Conservation (phyloP, 495 filamentous ascomycete species). For the Talaromyces thailandensis region DNA sequence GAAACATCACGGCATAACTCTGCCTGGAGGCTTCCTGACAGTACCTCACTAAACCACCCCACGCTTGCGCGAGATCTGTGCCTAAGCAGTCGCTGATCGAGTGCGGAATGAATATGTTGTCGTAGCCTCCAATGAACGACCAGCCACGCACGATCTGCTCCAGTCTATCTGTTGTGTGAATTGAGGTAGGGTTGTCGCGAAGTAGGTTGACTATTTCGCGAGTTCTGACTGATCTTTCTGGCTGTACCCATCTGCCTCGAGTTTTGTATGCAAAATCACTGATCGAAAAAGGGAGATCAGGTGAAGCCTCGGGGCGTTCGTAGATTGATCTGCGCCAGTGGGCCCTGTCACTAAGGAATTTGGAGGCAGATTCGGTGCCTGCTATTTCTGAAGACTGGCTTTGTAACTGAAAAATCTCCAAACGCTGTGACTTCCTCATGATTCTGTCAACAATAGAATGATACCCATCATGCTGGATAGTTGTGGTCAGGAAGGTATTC, state of each 20-base stretch:
- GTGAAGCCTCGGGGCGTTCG: constrained; percentile 17
- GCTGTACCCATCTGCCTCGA: constrained; percentile 6
- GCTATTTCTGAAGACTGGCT: background rate
- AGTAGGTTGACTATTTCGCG: constrained; percentile 21
- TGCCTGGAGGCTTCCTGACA: constrained; percentile 9
- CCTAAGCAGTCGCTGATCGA: constrained; percentile 22
- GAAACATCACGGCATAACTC: constrained; percentile 31
- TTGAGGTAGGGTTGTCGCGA: constrained; percentile 12
- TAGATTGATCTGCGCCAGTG: constrained; percentile 27
- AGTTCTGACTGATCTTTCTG: constrained; percentile 11
- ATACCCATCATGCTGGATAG: constrained; percentile 48
- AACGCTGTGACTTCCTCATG: constrained; percentile 21
- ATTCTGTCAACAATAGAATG: constrained; percentile 30
- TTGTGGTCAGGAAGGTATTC: constrained; percentile 28
- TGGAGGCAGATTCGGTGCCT: background rate
- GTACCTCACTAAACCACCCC: constrained; percentile 30
- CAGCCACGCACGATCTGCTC: constrained; percentile 20
- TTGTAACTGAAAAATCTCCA: constrained; percentile 19
- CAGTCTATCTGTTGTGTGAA: constrained; percentile 19
- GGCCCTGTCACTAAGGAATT: constrained; percentile 23
- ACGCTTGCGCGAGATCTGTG: constrained; percentile 24
- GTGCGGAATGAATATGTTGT: constrained; percentile 14
- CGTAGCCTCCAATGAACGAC: constrained; percentile 31
- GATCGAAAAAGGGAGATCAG: background rate
- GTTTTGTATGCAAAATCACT: constrained; percentile 9